Conservation (phyloP, 2,329 filamentous ascomycete species). For the Aspergillus ochraceus region DNA sequence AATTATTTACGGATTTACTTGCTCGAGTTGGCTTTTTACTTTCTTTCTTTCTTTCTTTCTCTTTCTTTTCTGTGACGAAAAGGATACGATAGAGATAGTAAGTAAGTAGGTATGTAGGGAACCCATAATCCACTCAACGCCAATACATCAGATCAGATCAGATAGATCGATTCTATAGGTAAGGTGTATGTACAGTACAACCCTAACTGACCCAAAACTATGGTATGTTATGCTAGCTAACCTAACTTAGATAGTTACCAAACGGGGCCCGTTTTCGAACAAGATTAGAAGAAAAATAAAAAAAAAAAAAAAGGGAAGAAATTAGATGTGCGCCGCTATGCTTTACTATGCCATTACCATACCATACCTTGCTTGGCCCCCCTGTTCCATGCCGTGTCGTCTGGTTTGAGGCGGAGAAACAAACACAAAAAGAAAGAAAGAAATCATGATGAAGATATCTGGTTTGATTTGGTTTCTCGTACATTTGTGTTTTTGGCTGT, state of each 20-base stretch:
- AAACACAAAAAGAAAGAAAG: not conserved
- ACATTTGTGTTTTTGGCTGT: too few species aligned
- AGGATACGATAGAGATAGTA: too few species aligned
- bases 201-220: not conserved
- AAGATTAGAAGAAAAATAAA: not conserved
- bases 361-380: too few species aligned
- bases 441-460: not conserved
- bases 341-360: not conserved
- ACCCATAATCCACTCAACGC: too few species aligned
- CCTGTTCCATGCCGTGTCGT: not conserved
- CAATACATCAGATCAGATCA: not conserved
- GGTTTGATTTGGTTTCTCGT: not conserved
- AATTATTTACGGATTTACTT: not conserved
- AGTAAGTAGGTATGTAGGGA: too few species aligned
- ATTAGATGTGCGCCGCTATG: not conserved
- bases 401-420: not conserved
- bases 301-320: too few species aligned
- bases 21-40: too few species aligned
- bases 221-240: not conserved
- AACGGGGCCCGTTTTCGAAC: not conserved
- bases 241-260: not conserved
- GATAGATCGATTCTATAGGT: not conserved
- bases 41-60: too few species aligned
- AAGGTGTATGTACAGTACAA: not conserved
- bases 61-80: too few species aligned